These are phyloP conservation scores for Leccinum fuscescens DNA, from an alignment of 1,284 basidiomycete genomes.

Conservation along the genomic window DNA sequence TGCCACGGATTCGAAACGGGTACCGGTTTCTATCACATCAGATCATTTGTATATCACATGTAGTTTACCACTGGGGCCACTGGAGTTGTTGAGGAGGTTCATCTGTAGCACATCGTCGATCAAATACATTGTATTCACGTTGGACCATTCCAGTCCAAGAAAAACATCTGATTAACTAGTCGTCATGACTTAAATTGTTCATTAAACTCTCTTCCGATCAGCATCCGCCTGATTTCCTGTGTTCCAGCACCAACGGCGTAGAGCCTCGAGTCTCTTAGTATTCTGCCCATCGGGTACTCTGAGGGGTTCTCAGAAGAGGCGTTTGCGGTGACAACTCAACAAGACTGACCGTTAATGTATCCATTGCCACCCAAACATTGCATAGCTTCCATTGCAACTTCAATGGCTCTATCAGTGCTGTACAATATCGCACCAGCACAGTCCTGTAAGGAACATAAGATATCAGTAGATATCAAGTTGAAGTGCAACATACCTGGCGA, in stretches of 20 bases:
- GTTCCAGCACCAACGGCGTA: constrained; percentile 93
- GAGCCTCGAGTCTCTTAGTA: constrained; percentile 80
- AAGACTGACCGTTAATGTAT: constrained; percentile 77
- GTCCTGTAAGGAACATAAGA: constrained; percentile 46
- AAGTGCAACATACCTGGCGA: constrained; percentile 56
- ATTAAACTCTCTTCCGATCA: constrained; percentile 90
- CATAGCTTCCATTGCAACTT: constrained; percentile 89
- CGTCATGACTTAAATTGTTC: constrained; percentile 49
- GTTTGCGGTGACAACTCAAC: background rate
- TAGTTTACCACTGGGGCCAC: too few species aligned
- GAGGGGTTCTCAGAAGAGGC: constrained; percentile 1
- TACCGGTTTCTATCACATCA: too few species aligned
- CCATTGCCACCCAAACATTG: constrained; percentile 92
- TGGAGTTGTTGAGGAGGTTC: too few species aligned
- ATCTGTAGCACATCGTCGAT: background rate
- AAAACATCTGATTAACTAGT: background rate
- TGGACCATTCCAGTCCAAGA: background rate
- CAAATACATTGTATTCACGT: background rate
- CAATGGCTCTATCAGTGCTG: constrained; percentile 85
- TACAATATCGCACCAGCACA: constrained; percentile 92
- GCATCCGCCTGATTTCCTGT: constrained; percentile 87
- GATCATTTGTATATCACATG: too few species aligned
- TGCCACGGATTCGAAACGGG: too few species aligned
- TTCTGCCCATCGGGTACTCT: constrained; percentile 88
- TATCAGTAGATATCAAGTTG: constrained; percentile 12